Percentiles rank a stretch among this genome's conserved stretches.
phyloP scores from a whole-genome alignment of 2,329 filamentous ascomycete species.

The Monosporascus sp. region DNA sequence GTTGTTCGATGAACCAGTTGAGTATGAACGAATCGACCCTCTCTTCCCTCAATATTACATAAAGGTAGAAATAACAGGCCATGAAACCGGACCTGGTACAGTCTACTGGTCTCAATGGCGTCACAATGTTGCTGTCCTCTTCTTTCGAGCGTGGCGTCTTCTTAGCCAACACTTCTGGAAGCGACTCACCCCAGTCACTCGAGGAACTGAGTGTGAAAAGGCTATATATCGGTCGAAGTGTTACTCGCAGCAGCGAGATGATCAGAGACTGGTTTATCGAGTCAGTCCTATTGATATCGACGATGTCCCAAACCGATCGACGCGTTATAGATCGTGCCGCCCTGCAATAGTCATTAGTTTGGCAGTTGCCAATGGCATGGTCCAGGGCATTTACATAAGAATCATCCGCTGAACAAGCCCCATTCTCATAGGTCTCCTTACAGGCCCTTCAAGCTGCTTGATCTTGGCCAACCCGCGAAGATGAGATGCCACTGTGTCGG shows the following conservation, averaged over 20 bases:
- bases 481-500: slow-evolving; percentile 39
- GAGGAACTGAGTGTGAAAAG: slow-evolving; percentile 20
- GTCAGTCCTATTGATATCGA: slow-evolving; percentile 32
- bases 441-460: slow-evolving; percentile 24
- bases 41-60: slow-evolving; percentile 37
- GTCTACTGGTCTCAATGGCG: slow-evolving; percentile 22
- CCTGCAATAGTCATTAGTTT: slow-evolving; percentile 22
- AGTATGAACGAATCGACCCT: slow-evolving; percentile 38
- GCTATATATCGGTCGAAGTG: slow-evolving; percentile 35
- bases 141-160: slow-evolving; percentile 17
- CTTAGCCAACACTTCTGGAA: slow-evolving; percentile 22
- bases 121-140: slow-evolving; percentile 11
- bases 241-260: slow-evolving; percentile 39
- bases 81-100: slow-evolving; percentile 40
- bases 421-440: slow-evolving; percentile 22
- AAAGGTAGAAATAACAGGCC: slow-evolving; percentile 42
- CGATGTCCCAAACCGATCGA: slow-evolving; percentile 32
- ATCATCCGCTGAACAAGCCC: slow-evolving; percentile 38
- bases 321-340: slow-evolving; percentile 35
- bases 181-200: slow-evolving; percentile 18
- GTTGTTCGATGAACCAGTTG: slow-evolving; percentile 41
- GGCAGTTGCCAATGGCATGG: background rate
- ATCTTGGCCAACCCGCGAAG: slow-evolving; percentile 34
- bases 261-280: slow-evolving; percentile 40
- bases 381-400: slow-evolving; percentile 29